Conservation (phyloP, 345 rosid genomes). For the Eucalyptus coolabah region DNA sequence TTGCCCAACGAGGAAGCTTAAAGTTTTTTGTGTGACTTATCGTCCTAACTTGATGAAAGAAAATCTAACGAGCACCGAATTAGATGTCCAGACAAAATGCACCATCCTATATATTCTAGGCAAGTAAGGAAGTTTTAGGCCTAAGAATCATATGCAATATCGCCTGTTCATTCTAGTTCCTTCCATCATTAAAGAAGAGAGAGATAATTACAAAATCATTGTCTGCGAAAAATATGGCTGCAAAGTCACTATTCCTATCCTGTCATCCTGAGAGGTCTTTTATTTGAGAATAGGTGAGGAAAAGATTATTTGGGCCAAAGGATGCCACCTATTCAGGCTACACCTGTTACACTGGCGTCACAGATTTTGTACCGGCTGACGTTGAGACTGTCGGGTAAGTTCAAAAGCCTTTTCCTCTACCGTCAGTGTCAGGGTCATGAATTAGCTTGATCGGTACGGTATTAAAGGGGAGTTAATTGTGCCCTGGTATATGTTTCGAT, state of each 20-base stretch:
- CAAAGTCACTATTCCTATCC: neutral
- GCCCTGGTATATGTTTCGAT: neutral
- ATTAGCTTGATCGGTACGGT: neutral
- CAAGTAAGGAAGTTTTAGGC: neutral
- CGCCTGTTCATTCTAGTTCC: neutral
- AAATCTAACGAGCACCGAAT: neutral
- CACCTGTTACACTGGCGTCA: slow-evolving; percentile 92
- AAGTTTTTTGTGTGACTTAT: neutral
- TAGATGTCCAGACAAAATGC: neutral
- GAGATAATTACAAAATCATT: neutral
- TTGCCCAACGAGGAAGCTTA: neutral
- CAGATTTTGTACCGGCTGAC: slow-evolving; percentile 84
- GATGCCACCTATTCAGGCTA: slow-evolving; percentile 78
- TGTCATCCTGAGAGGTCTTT: neutral
- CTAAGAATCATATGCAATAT: neutral
- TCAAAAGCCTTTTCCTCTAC: neutral
- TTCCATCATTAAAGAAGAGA: neutral
- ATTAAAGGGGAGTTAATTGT: neutral
- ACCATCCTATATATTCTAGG: neutral
- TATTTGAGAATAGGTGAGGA: slow-evolving; percentile 48
- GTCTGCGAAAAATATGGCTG: neutral
- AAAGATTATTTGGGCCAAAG: slow-evolving; percentile 56
- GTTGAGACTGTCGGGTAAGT: slow-evolving; percentile 86
- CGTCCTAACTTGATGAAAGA: neutral
- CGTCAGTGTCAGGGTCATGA: neutral